Conservation (phyloP, 1,284 basidiomycete genomes). For the Heterobasidion parviporum region DNA sequence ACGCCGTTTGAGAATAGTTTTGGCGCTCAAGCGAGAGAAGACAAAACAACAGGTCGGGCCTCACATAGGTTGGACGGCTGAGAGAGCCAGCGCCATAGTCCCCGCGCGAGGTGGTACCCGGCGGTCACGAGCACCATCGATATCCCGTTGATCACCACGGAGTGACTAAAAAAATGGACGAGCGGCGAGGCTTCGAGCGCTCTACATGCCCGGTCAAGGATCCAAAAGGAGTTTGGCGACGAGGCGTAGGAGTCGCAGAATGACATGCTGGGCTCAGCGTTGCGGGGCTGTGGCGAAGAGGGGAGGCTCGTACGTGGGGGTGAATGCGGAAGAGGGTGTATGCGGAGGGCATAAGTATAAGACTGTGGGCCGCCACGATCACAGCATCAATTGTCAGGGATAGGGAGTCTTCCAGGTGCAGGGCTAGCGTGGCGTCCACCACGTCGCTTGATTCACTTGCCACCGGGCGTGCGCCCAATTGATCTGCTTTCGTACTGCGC, state of each 20-base stretch:
- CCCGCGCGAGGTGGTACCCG: neutral
- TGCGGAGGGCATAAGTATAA: too few relatives aligned
- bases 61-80: neutral
- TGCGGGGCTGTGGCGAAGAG: neutral
- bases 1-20: neutral
- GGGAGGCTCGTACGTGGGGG: neutral
- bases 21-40: neutral
- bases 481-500: too few relatives aligned
- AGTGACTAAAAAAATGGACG: neutral
- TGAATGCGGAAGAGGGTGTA: too few relatives aligned
- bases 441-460: too few relatives aligned
- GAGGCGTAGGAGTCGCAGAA: neutral
- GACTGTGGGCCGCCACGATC: too few relatives aligned
- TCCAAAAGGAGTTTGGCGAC: neutral
- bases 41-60: neutral
- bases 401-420: too few relatives aligned
- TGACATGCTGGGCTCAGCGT: neutral
- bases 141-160: neutral
- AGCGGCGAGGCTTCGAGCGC: neutral
- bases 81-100: neutral
- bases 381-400: too few relatives aligned
- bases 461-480: too few relatives aligned
- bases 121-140: neutral
- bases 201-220: neutral
- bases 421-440: too few relatives aligned